A percentile compares a stretch with the other conserved stretches of the same genome.
Evolutionary conservation across 2,329 filamentous ascomycete genomes (phyloP).

Genomic region (Neonectria neomacrospora): DNA sequence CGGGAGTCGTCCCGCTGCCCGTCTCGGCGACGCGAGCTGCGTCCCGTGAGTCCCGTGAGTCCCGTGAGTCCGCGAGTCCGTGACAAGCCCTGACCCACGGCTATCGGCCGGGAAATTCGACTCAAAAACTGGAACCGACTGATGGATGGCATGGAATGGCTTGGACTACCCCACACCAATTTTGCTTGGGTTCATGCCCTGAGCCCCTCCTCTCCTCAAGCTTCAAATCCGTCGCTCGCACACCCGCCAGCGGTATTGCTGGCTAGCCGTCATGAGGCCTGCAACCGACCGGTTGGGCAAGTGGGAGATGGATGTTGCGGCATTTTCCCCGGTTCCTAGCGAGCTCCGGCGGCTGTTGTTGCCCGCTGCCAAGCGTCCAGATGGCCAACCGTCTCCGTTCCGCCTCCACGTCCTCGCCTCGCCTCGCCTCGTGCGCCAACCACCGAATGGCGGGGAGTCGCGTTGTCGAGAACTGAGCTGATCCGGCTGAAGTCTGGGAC

Average conservation of each 20-base stretch:
- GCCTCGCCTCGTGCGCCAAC: conserved; percentile 13
- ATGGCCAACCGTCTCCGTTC: conserved; percentile 10
- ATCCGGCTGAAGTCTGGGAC: conserved; percentile 12
- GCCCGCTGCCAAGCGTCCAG: not conserved
- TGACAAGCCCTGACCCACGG: conserved; percentile 6
- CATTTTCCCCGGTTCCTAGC: conserved; percentile 19
- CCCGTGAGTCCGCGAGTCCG: not conserved
- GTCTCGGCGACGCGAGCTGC: conserved; percentile 9
- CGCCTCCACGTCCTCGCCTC: conserved; percentile 9
- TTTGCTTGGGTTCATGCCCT: not conserved
- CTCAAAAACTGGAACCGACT: conserved; percentile 12
- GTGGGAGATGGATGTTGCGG: conserved; percentile 13
- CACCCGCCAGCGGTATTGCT: conserved; percentile 4
- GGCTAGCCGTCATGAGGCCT: conserved; percentile 16
- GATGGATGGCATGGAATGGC: not conserved
- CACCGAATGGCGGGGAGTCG: conserved; percentile 15
- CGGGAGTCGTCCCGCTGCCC: conserved; percentile 6
- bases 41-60: not conserved
- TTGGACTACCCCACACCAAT: conserved; percentile 19
- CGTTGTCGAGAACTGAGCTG: conserved; percentile 20
- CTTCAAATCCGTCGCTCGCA: conserved; percentile 7
- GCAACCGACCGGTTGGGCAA: conserved; percentile 1
- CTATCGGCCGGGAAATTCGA: conserved; percentile 21
- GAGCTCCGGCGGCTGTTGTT: conserved; percentile 6
- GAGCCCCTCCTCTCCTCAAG: conserved; percentile 2